Evolutionary conservation across 2,329 filamentous ascomycete species (phyloP).

Genomic region (Aspergillus persii): DNA sequence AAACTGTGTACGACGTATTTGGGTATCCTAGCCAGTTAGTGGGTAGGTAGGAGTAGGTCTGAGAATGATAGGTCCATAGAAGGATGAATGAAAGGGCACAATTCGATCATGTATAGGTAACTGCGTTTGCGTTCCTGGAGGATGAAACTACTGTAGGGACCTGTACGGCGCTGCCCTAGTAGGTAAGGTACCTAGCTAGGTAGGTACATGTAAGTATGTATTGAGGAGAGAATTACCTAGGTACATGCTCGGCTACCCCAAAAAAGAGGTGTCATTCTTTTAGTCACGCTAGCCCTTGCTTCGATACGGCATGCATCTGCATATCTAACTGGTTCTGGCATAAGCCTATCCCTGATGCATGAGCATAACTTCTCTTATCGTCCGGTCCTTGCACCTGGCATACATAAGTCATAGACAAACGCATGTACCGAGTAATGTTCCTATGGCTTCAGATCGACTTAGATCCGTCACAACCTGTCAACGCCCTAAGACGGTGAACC

Average conservation of each 20-base stretch:
- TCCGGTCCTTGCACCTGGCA: neutral
- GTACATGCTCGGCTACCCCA: neutral
- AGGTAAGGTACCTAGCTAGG: too few relatives aligned
- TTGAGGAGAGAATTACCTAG: too few relatives aligned
- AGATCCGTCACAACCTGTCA: neutral
- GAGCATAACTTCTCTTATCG: neutral
- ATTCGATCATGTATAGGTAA: neutral
- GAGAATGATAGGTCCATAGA: too few relatives aligned
- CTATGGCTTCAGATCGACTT: neutral
- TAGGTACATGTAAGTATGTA: too few relatives aligned
- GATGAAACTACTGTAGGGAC: conserved; percentile 10
- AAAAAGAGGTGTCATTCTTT: neutral
- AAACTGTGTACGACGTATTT: too few relatives aligned
- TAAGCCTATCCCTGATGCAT: neutral
- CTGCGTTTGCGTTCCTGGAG: neutral
- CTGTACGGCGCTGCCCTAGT: neutral
- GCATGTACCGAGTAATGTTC: too few relatives aligned
- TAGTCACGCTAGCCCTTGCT: neutral
- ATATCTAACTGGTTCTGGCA: neutral
- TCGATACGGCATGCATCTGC: neutral
- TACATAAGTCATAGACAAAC: neutral
- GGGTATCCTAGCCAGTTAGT: too few relatives aligned
- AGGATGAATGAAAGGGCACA: neutral
- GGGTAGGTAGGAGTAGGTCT: too few relatives aligned
- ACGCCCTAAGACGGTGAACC: neutral